phyloP scores from a whole-genome alignment of 2,329 filamentous ascomycete genomes.

The Diplodia corticola region DNA sequence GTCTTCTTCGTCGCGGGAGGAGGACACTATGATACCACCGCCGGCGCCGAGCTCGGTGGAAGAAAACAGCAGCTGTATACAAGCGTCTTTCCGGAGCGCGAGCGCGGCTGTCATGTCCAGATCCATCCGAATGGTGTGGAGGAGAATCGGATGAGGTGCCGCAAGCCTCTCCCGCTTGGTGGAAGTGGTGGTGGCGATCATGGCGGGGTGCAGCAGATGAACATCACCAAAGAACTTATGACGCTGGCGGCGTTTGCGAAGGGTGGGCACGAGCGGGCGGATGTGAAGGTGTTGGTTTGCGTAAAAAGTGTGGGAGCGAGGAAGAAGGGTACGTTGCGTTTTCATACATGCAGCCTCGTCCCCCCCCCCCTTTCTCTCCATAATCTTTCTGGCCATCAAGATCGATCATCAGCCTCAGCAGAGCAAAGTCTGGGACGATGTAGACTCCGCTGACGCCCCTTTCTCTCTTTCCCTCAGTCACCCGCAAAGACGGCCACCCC shows the following conservation, averaged over 20 bases:
- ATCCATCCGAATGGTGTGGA: constrained; percentile 44
- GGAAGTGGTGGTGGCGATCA: too few relatives aligned
- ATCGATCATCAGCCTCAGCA: too few relatives aligned
- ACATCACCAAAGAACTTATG: constrained; percentile 49
- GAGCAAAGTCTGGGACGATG: too few relatives aligned
- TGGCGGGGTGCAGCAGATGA: constrained; percentile 37
- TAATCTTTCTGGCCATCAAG: too few relatives aligned
- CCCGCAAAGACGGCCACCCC: constrained; percentile 49
- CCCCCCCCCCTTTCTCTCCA: background rate
- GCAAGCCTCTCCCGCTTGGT: constrained; percentile 28
- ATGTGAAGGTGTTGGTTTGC: constrained; percentile 57
- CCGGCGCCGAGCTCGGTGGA: too few relatives aligned
- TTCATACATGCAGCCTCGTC: background rate
- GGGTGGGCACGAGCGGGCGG: constrained; percentile 55
- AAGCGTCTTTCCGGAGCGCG: constrained; percentile 60
- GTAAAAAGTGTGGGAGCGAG: constrained; percentile 58
- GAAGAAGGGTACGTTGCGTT: constrained; percentile 45
- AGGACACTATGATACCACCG: too few relatives aligned
- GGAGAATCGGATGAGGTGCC: constrained; percentile 50
- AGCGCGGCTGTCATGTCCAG: constrained; percentile 56
- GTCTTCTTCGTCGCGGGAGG: constrained; percentile 48
- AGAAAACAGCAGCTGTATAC: constrained; percentile 45
- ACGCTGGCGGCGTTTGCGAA: constrained; percentile 57
- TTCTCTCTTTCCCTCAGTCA: constrained; percentile 38
- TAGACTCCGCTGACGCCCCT: background rate